Evolutionary conservation across 345 rosid species (phyloP), one percentile per base, ranked within the genome.

Genomic region (Gynandropsis gynandra): DNA sequence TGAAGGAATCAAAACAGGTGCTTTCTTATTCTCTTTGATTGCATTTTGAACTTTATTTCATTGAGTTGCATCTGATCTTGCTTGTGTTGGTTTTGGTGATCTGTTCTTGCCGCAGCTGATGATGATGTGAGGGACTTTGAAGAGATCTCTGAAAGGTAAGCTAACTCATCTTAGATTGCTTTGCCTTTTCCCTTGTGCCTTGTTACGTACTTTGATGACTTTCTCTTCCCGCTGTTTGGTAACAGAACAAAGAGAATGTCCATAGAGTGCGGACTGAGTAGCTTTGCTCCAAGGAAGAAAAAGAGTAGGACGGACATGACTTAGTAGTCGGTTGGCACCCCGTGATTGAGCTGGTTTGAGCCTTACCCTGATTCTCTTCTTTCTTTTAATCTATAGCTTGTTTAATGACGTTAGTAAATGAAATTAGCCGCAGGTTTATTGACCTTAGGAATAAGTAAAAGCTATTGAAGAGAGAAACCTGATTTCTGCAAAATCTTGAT

Each of bases 171-270:
- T 14, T 20, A 7, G 19, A 44, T 21, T 41, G 16, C n/a, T 38
- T 29, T 52, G 51, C 38, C 10, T 32, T 9, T 8, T 47, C 33
- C 9, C 16, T 43, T n/a, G 14, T 36, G 11, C 18, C 13, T 1
- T 15, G 48, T 54, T 45, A 13, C 14, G 50, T 42, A 1, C 13
- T 13, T 55, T 53, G n/a, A 48, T 32, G 18, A 31, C n/a, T 52
- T 16, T 5, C 16, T 24, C 29, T 24, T 24, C 29, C 29, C 4
- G 29, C 4, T 24, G 1, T 58, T 35, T 53, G 9, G 37, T 10
- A 54, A 57, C 79, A 90, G 98, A 66, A 74, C 93, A 43, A 90
- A 87, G 72, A 77, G 96, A 65, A 66, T 79, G 82, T 67, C 89
- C 0, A 74, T 76, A 44, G 90, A 80, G 73, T 68, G 76, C n/a